Evolutionary conservation across 1,139 yeast species (phyloP), one percentile per base, ranked within the genome.

Genomic region (Pichia terricola): DNA sequence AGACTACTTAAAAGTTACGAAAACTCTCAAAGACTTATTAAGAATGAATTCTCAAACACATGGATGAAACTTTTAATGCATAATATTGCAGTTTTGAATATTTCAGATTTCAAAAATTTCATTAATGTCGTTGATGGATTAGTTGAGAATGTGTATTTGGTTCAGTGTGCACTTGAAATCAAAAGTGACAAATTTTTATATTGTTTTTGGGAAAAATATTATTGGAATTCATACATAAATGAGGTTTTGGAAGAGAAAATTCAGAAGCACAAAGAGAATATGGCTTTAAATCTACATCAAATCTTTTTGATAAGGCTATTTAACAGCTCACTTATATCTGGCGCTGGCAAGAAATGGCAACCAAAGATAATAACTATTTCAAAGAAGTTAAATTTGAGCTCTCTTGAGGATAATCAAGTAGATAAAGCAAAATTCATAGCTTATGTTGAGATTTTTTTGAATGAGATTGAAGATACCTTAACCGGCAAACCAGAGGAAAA

Each of bases 121-220:
- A 32, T 57, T 2, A 47, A 46, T 9, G 44, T 57, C 5, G 31
- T 51, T 7, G 43, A 52, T 34, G 43, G 45, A 7, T 41, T 50
- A n/a, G 36, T 47, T 4, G 43, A 49, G n/a, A 45, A 51, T 22
- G 42, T 47, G 7, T 35, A 41, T 32, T 30, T 56, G 16, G 40
- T 43, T 26, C 43, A 50, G 2, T 33, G 44, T n/a, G 47, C 54
- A 2, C 26, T 47, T 6, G 45, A 40, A 8, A 39, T 50, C 2
- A 35, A 47, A 2, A 44, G 47, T 37, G 28, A 35, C 0, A 28
- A 35, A 5, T 49, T 57, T n/a, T 47, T 48, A 4, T 59, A 51
- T 41, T 42, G 53, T 5, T 53, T 48, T 39, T 57, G 62, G 62
- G 61, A 56, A 34, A 38, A 30, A 10, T 41, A 51, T 40, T 50